Base-by-base conservation (phyloP, 2,329 filamentous ascomycete species). In the Nemania diffusa region DNA sequence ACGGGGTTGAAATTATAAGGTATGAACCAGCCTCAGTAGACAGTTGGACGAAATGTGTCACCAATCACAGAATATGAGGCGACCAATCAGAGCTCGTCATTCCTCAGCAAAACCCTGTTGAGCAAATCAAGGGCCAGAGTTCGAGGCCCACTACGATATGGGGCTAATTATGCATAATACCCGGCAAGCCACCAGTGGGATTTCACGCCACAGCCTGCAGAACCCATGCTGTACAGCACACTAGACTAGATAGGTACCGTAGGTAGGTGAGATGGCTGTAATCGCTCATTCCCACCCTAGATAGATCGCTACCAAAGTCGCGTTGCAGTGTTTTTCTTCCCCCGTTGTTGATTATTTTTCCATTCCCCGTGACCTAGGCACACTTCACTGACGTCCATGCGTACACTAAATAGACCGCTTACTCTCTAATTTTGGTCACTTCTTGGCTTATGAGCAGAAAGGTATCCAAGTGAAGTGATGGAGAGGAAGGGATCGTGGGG, bases 61-160 rank as follows among this genome's bases (percentile, higher is more conserved):
- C 66, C 64, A 67, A 68, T 58, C 58, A 58, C 57, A 44, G 42
- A 72, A 68, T 34, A 52, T 73, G 69, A 74, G 73, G 73, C 73
- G 68, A 67, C 73, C 69, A 74, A 74, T 73, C 22, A 73, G 53
- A 34, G 46, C 26, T 17, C 9, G 34, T 6, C 22, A n/a, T 56
- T 11, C 17, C 59, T 65, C 65, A 64, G 65, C 64, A 55, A 65
- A 70, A 51, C 24, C 37, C 6, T 15, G 22, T 34, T 29, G 15
- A 27, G 27, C 67, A 20, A 69, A 67, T 57, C 51, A 67, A 42
- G 37, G 27, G 29, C 37, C 13, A 15, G 20, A 26, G 24, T 11
- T 42, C 13, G 20, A 13, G 34, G 7, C 51, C 26, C 29, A 32
- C 17, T 13, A 4, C 4, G 20, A 44, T 32, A 27, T 65, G 48